phyloP scores from a whole-genome alignment of 371 early-diverging fungal species.

The Mortierella polycephala region DNA sequence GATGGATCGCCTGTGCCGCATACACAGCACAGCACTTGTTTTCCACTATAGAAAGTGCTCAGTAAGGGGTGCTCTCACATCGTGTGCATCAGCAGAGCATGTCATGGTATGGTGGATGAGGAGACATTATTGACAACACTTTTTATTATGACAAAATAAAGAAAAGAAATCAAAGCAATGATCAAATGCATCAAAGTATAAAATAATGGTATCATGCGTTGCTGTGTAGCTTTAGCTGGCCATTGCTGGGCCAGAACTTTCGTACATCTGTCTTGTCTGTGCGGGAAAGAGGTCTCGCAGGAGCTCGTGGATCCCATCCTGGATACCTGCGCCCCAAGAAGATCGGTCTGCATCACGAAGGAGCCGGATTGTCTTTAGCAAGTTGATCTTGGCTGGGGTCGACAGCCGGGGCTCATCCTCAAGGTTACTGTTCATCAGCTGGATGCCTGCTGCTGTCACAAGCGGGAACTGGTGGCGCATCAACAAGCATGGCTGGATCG shows the following conservation, averaged over 20 bases:
- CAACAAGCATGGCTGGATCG: constrained; percentile 40
- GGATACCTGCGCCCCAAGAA: constrained; percentile 28
- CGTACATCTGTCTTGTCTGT: constrained; percentile 45
- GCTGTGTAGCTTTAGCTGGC: no score
- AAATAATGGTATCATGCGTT: no score
- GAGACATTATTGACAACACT: no score
- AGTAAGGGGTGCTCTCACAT: no score
- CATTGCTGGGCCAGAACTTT: background rate
- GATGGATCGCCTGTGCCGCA: no score
- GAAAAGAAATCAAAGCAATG: background rate
- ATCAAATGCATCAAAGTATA: background rate
- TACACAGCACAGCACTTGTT: no score
- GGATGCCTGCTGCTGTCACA: constrained; percentile 50
- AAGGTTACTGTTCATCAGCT: constrained; percentile 48
- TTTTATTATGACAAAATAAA: no score
- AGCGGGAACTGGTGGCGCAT: constrained; percentile 54
- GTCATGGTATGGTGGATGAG: no score
- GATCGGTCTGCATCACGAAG: constrained; percentile 48
- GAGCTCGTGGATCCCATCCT: constrained; percentile 36
- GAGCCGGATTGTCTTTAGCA: constrained; percentile 48
- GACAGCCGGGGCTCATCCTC: constrained; percentile 52
- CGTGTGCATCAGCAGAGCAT: no score
- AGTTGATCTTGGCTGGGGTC: constrained; percentile 53
- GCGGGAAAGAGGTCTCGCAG: constrained; percentile 43
- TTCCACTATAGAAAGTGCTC: no score